Evolutionary conservation across 2,329 filamentous ascomycete species (phyloP), one percentile per base, ranked within the genome.

Genomic region (Aspergillus sp.): DNA sequence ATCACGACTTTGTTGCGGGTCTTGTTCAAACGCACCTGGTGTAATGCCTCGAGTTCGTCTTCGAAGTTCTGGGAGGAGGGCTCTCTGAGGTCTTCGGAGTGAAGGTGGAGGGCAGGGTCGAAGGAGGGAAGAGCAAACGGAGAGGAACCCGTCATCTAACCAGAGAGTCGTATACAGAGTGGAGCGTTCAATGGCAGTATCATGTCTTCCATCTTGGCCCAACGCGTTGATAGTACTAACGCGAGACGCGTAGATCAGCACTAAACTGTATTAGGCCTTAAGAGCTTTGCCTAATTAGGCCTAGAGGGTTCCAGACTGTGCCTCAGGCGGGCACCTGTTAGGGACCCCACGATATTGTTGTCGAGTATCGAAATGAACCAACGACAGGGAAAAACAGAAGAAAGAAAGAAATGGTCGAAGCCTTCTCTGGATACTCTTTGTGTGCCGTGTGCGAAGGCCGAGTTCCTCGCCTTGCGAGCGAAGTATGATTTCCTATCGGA

Each of bases 101-200:
- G 77, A 25, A 83, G 74, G 62, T 82, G 73, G 31, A 84, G 64
- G 47, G 81, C 81, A 48, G 82, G 82, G 63, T 85, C 83, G 60
- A 84, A 84, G 5, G 82, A 83, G 4, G 81, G 78, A 3, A 80
- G 77, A 38, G 80, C 71, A 31, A 68, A 66, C 47, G 75, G 72
- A 45, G 76, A 74, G 19, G 75, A 77, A 28, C 69, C 67, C 66
- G 69, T 70, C 75, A 76, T 75, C 62, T 68, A 74, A 66, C 38
- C 34, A 41, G 15, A 41, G 11, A 41, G 11, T 41, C 11, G 11
- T 13, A 41, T 13, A 5, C 34, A 17, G 25, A 59, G 38, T n/a
- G 6, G 22, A 23, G 30, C 30, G 54, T 30, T 41, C 34, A 41
- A 41, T 41, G 34, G 50, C 7, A 41, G 47, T 34, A 53, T 25